Evolutionary conservation across 805 yeast species (phyloP), one percentile per base, ranked within the genome.

Genomic region (Wickerhamomyces subpelliculosus): DNA sequence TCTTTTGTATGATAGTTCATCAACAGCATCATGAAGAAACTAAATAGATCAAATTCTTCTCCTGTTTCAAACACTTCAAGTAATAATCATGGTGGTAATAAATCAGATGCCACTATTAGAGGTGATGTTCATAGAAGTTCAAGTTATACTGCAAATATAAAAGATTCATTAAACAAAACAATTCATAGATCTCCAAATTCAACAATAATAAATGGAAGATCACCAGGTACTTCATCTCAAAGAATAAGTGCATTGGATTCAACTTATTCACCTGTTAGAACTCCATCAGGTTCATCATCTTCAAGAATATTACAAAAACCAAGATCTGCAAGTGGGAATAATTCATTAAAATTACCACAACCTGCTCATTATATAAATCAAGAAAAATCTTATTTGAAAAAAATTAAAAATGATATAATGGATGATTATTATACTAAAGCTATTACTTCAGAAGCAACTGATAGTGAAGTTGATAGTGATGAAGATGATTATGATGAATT

Each of bases 361-460:
- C 44, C 37, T 32, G 48, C 52, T 19, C 61, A 55, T 35, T 59
- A 60, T 35, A 54, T 57, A 1, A 42, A 78, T 4, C 89, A 83
- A 50, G 93, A 84, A 52, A 70, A 70, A 48, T 72, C 78, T 1
- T 84, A 84, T 49, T 57, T 84, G 40, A 73, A 72, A 40, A 75
- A 75, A 51, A 72, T 84, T 51, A 70, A 73, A 41, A 78, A 78
- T 45, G 80, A 75, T 44, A 62, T 67, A 28, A 72, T 66, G 4
- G 86, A 83, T 55, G 93, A 84, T 48, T 81, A 81, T 55, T 80
- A 81, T 52, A 80, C 85, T 11, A 77, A 77, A 46, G 85, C 81
- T 4, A 74, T 80, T 30, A 64, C 75, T 0, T 59, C 66, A 2
- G 68, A 62, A n/a, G 57, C 59, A 5, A 62, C 60, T 10, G 61